A percentile compares a stretch with the other conserved stretches of the same genome.
Evolutionary conservation across 768 basidiomycete species (phyloP).

Genomic region (Lactarius akahatsu): DNA sequence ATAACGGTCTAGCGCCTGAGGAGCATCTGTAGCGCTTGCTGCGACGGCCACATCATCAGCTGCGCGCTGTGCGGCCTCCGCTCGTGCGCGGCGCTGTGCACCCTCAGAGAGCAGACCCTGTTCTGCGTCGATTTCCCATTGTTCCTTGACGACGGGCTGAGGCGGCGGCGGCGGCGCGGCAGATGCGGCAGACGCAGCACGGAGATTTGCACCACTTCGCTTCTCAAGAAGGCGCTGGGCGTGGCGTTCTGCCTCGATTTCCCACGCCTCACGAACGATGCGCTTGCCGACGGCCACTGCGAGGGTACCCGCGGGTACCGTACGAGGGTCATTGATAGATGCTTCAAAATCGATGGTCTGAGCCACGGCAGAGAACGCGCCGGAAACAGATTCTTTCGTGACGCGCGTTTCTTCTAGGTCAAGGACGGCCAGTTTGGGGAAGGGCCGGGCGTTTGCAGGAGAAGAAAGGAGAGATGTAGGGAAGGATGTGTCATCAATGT

Average conservation of each 20-base stretch:
- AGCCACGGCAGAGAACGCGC: slow-evolving; percentile 47
- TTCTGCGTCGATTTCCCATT: slow-evolving; percentile 81
- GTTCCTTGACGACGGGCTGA: slow-evolving; percentile 53
- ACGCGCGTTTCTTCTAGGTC: slow-evolving; percentile 68
- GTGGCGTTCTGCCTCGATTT: slow-evolving; percentile 66
- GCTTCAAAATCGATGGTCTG: slow-evolving; percentile 56
- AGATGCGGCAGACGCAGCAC: slow-evolving; percentile 17
- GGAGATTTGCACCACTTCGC: slow-evolving; percentile 30
- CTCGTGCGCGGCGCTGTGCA: slow-evolving; percentile 62
- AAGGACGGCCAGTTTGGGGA: slow-evolving; percentile 54
- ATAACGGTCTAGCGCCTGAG: slow-evolving; percentile 22
- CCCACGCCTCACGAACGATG: slow-evolving; percentile 74
- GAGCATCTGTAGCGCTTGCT: slow-evolving; percentile 21
- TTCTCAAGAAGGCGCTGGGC: slow-evolving; percentile 34
- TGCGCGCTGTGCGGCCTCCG: slow-evolving; percentile 42
- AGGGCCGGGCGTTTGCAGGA: slow-evolving; percentile 35
- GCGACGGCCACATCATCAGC: slow-evolving; percentile 12
- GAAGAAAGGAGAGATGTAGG: slow-evolving; percentile 37
- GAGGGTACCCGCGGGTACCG: slow-evolving; percentile 10
- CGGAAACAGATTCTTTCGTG: slow-evolving; percentile 45
- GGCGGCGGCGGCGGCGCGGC: slow-evolving; percentile 11
- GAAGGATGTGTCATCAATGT: slow-evolving; percentile 62
- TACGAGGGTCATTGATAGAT: slow-evolving; percentile 43
- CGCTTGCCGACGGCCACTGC: slow-evolving; percentile 65
- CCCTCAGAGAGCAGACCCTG: slow-evolving; percentile 74